Evolutionary conservation across 192 early-diverging fungal genomes (phyloP), one percentile per base, ranked within the genome.

Genomic region (Umbelopsis sp.): DNA sequence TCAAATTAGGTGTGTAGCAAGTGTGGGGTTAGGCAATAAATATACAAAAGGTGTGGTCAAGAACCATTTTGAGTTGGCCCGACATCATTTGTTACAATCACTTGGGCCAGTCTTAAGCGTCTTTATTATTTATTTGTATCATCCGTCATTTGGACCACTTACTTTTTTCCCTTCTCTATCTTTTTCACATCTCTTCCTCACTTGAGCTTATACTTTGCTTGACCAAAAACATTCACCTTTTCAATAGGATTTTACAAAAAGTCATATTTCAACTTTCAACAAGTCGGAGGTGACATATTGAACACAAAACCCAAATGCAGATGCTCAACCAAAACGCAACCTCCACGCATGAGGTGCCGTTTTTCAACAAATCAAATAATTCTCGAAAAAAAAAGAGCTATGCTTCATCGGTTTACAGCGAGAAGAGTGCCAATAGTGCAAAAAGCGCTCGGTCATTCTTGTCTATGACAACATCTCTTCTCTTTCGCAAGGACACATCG

Each of bases 381-480:
- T 44, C 44, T 11, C 23, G 46, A 44, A 67, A 50, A 53, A 61
- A 21, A 33, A 71, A 72, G 65, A 67, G 52, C 27, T 72, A 77
- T 66, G 55, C 75, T 25, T 68, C 71, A 0, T 77, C 75, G 4
- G 58, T 77, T 1, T 72, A 71, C 48, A 77, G 75, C n/a, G 71
- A 77, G 65, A 77, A 72, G 37, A 77, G 75, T 46, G 64, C 75
- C 15, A 66, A 58, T 9, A 77, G 75, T 47, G 70, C 75, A 20
- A 72, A 71, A 37, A 76, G 74, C 30, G 69, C 49, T 4, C 70
- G 68, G 9, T 77, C 75, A 25, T 72, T 72, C 47, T 41, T 72
- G 12, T 77, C 75, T 23, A 51, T 77, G 41, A 55, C 64, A 1
- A 49, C 68, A 46, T 27, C 48, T 8, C 27, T 61, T 6, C 33